phyloP scores from a whole-genome alignment of 495 filamentous ascomycete genomes.

The Penicillium lagena region DNA sequence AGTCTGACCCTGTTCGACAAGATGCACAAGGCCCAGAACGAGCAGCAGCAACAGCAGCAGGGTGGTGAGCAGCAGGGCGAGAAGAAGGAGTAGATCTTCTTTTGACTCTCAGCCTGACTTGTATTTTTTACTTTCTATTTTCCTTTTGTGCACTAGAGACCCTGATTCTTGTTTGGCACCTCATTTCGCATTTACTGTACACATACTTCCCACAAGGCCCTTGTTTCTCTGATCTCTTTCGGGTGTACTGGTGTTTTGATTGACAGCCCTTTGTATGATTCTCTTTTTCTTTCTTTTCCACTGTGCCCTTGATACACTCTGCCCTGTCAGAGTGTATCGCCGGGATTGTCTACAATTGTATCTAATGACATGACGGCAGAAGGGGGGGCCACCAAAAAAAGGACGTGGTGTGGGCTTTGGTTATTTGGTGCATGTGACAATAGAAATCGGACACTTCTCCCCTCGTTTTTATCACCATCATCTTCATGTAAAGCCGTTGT shows the following conservation, averaged over 20 bases:
- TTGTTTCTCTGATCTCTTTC: constrained; percentile 19
- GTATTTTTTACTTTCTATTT: constrained; percentile 17
- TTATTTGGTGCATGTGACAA: constrained; percentile 40
- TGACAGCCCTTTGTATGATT: constrained; percentile 22
- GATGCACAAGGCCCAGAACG: constrained; percentile 93
- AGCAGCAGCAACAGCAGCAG: constrained; percentile 56
- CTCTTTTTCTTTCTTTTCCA: constrained; percentile 19
- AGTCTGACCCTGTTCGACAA: constrained; percentile 98
- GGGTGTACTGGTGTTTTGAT: constrained; percentile 36
- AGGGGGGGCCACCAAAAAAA: constrained; percentile 33
- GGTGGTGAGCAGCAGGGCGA: constrained; percentile 60
- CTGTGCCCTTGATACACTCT: constrained; percentile 27
- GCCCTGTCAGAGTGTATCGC: constrained; percentile 17
- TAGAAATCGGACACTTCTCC: constrained; percentile 44
- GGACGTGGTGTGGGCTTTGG: constrained; percentile 28
- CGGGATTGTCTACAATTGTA: constrained; percentile 37
- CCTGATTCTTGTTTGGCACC: constrained; percentile 17
- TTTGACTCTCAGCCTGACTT: constrained; percentile 7
- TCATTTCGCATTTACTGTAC: constrained; percentile 36
- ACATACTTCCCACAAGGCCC: constrained; percentile 28
- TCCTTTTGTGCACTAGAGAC: constrained; percentile 19
- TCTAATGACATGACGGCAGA: constrained; percentile 41
- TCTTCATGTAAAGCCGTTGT: constrained; percentile 6
- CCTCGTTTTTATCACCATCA: constrained; percentile 27
- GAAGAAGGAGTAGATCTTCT: constrained; percentile 67